Percentiles rank a stretch among this genome's conserved stretches.
These are phyloP conservation scores for Artemisia argyi DNA, from an alignment of 129 eudicot species.

Conservation along the genomic window DNA sequence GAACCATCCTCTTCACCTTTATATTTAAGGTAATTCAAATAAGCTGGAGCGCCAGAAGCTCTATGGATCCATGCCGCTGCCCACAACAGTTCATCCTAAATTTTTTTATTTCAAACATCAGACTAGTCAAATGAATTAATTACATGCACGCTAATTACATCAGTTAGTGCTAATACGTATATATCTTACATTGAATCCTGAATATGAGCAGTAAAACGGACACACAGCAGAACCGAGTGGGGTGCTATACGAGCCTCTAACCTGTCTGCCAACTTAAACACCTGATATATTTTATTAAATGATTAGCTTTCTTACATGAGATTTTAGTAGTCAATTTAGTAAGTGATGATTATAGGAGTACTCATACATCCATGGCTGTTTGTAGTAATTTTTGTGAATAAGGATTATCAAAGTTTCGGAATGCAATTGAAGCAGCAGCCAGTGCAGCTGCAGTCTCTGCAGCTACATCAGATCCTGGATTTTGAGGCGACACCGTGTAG, in stretches of 20 bases:
- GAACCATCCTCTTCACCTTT: slow-evolving; percentile 20
- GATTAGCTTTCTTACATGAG: not conserved
- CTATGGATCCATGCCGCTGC: slow-evolving; percentile 87
- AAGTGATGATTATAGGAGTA: not conserved
- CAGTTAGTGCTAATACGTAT: not conserved
- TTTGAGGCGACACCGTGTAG: slow-evolving; percentile 65
- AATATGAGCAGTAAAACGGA: slow-evolving; percentile 92
- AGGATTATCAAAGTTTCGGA: slow-evolving; percentile 65
- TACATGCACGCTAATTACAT: not conserved
- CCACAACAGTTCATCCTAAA: slow-evolving; percentile 91
- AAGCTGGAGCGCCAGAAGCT: slow-evolving; percentile 28
- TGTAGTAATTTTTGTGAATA: slow-evolving; percentile 58
- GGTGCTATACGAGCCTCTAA: slow-evolving; percentile 77
- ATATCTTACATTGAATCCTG: slow-evolving; percentile 67
- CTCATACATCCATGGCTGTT: slow-evolving; percentile 56
- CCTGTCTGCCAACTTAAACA: slow-evolving; percentile 76
- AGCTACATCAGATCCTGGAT: slow-evolving; percentile 92
- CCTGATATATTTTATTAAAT: slow-evolving; percentile 36
- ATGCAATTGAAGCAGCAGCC: slow-evolving; percentile 85
- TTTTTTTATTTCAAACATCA: not conserved
- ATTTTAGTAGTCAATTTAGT: not conserved
- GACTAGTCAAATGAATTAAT: no score
- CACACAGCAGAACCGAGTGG: slow-evolving; percentile 69
- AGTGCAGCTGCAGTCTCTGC: slow-evolving; percentile 94
- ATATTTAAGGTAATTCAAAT: slow-evolving; percentile 13